Evolutionary conservation across 192 early-diverging fungal genomes (phyloP).

Genomic region (Mortierella antarctica): DNA sequence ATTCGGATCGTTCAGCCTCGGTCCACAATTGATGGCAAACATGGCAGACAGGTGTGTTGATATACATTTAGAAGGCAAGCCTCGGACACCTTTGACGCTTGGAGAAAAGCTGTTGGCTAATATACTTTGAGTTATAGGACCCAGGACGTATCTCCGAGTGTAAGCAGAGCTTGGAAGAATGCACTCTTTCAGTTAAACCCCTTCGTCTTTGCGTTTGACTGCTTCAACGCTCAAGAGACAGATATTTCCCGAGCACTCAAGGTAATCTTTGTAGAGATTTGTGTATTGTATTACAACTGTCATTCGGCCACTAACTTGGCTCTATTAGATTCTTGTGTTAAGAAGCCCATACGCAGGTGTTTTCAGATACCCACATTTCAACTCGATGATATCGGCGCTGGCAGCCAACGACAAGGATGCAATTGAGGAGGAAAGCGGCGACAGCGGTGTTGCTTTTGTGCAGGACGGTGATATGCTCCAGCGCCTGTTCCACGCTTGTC

Average conservation of each 20-base stretch:
- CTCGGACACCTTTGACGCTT: background rate
- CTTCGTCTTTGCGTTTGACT: conserved; percentile 38
- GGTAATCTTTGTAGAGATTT: conserved; percentile 2
- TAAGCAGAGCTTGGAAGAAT: conserved; percentile 23
- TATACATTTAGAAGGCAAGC: background rate
- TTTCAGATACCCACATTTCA: conserved; percentile 76
- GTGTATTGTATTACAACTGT: background rate
- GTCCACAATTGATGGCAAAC: conserved; percentile 29
- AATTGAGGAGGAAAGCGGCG: conserved; percentile 12
- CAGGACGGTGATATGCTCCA: conserved; percentile 56
- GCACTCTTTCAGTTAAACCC: conserved; percentile 36
- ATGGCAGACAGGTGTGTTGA: conserved; percentile 36
- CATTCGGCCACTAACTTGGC: conserved; percentile 17
- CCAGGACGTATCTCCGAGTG: conserved; percentile 19
- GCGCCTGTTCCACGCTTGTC: conserved; percentile 71
- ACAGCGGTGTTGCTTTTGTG: conserved; percentile 1
- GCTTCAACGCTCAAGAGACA: conserved; percentile 28
- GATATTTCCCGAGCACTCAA: conserved; percentile 31
- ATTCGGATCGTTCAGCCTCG: conserved; percentile 37
- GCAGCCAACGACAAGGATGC: conserved; percentile 21
- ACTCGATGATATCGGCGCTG: conserved; percentile 63
- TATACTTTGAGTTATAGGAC: conserved; percentile 6
- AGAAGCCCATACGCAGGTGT: conserved; percentile 64
- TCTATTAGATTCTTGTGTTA: conserved; percentile 38
- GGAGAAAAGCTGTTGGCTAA: background rate